Evolutionary conservation across 108 stramenopile species (phyloP), one percentile per base, ranked within the genome.

Genomic region (Nitzschia putrida): DNA sequence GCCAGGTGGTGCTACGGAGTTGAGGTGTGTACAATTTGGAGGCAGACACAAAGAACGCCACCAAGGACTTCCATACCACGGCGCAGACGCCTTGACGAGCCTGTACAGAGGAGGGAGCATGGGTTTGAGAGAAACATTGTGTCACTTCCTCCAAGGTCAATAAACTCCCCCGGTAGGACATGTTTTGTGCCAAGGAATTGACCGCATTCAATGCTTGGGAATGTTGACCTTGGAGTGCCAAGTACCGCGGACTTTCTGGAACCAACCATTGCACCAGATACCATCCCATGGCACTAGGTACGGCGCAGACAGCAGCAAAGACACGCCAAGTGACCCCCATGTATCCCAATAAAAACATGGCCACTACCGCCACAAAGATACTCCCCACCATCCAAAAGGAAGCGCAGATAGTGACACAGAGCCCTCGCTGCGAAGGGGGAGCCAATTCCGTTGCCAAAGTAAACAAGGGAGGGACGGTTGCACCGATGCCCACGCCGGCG

Each of bases 321-420:
- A 90, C 57, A 53, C 92, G 80, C 92, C 92, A 93, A 0, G 76
- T 61, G 12, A 29, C 40, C 20, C 45, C 67, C 12, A 57, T 29
- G 16, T 68, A 24, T 69, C 73, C 71, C 51, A 92, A 84, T n/a
- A 85, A 53, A 26, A 74, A 53, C 81, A 88, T 80, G 2, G 83
- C 92, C 39, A 79, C 14, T 6, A 81, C 40, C 11, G 92, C 88
- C 23, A 93, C 89, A 76, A 75, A 88, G 47, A 93, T 78, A 69
- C 83, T 86, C 3, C 88, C 92, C 9, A 93, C 86, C 92, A 90
- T 90, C 92, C 92, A 93, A 78, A 93, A 93, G 45, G 79, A 79
- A 0, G 92, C 92, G n/a, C 74, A 78, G 2, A 83, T 22, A 14
- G 88, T 85, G 23, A 88, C 87, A 34, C 85, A 80, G 51, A 87